A percentile compares a stretch with the other conserved stretches of the same genome.
phyloP scores from a whole-genome alignment of 2,329 filamentous ascomycete genomes.

The Neoscytalidium dimidiatum region DNA sequence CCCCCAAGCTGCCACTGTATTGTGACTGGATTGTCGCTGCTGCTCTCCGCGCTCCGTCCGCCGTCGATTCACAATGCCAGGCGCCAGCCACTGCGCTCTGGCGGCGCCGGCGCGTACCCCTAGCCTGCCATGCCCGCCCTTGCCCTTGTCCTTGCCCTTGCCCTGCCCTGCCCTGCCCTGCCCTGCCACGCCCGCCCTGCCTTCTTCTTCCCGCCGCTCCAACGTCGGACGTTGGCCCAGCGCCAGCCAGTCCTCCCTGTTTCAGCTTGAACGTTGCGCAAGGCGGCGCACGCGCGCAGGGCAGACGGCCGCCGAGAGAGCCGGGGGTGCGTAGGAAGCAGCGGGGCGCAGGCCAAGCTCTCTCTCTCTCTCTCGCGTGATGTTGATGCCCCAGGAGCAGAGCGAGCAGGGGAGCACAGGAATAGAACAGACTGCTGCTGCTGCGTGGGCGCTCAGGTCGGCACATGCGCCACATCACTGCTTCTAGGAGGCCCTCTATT shows the following conservation, averaged over 20 bases:
- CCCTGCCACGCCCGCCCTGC: not conserved
- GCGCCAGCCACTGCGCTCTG: not conserved
- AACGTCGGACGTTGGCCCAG: constrained; percentile 9
- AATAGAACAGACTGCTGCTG: no score
- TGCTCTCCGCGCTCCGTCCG: not conserved
- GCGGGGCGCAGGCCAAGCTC: constrained; percentile 5
- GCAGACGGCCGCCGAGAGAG: not conserved
- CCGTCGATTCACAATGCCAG: not conserved
- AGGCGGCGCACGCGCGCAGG: constrained; percentile 2
- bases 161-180: no score
- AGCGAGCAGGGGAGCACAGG: constrained; percentile 3
- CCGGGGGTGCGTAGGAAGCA: not conserved
- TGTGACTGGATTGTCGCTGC: not conserved
- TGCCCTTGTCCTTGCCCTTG: no score
- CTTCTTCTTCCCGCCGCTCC: not conserved
- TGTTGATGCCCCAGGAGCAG: constrained; percentile 10
- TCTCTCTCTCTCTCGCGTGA: not conserved
- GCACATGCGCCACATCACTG: constrained; percentile 3
- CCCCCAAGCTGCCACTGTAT: not conserved
- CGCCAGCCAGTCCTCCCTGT: constrained; percentile 8
- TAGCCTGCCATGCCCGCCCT: not conserved
- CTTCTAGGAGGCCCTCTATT: constrained; percentile 7
- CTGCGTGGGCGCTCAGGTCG: no score
- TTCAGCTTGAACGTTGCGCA: constrained; percentile 20
- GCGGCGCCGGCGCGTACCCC: not conserved